Evolutionary conservation across 805 yeast species (phyloP), one percentile per base, ranked within the genome.

Genomic region (Ogataea salicorniae): DNA sequence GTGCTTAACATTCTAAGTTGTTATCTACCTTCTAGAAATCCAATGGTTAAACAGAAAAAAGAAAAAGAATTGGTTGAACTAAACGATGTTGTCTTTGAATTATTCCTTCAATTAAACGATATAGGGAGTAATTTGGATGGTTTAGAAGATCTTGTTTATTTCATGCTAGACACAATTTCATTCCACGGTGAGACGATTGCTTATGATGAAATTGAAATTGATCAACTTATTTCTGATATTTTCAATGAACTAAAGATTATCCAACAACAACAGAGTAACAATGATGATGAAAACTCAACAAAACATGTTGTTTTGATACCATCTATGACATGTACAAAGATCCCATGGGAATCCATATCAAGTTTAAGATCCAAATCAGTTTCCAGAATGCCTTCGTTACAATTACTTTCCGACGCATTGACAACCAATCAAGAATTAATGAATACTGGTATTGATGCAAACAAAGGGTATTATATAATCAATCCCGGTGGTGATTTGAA

Each of bases 321-420:
- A 4, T 83, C 91, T 23, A 74, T 81, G 43, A 66, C 69, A 7
- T 83, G 95, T 53, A 77, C 78, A n/a, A 61, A 64, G 17, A 71
- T 94, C 33, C 99, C 99, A 0, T 94, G 98, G 98, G 99, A 94
- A 59, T 82, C 89, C 1, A 60, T 91, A 33, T 75, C 81, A 0
- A 73, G 75, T 39, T 61, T 91, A 46, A 64, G 77, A 43, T 59
- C 61, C 0, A 68, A 66, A 41, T 81, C 95, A 0, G 75, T 86
- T 0, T 78, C 95, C 0, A 70, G 98, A 53, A 75, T 90, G 64
- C 95, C 97, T 0, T 84, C 95, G 0, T 47, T 81, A 14, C 58
- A 63, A 1, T 56, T 74, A 40, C 63, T 88, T 15, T 40, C 64
- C 1, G 66, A 73, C 2, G 48, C 75, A 42, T 70, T 75, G 40